Conservation (phyloP, 257 asterid species). For the Misopates orontium region DNA sequence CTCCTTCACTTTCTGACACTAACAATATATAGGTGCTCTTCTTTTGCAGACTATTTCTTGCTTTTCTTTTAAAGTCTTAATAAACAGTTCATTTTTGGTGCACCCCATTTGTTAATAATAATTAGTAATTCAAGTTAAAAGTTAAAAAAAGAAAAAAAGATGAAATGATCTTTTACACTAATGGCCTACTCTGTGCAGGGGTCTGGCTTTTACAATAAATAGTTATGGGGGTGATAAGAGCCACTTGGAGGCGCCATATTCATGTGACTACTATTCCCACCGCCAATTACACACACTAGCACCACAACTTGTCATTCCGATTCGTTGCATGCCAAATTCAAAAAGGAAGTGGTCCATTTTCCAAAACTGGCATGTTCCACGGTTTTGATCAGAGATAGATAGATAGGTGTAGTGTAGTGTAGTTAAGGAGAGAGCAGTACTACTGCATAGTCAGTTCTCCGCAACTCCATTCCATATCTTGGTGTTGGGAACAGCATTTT, state of each 20-base stretch:
- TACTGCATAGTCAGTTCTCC: slow-evolving; percentile 9
- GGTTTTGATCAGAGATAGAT: no score
- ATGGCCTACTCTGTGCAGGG: slow-evolving; percentile 11
- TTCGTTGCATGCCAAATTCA: slow-evolving; percentile 37
- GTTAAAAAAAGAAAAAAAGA: background rate
- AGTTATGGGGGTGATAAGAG: slow-evolving; percentile 44
- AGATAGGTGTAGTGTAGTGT: no score
- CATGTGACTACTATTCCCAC: slow-evolving; percentile 30
- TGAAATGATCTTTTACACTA: background rate
- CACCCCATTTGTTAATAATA: background rate
- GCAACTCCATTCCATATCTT: slow-evolving; percentile 2
- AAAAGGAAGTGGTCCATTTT: slow-evolving; percentile 34
- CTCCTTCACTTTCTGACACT: slow-evolving; percentile 23
- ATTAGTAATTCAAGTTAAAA: background rate
- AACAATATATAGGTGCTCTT: slow-evolving; percentile 1
- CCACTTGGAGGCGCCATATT: slow-evolving; percentile 30
- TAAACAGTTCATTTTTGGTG: background rate
- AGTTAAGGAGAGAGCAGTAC: background rate
- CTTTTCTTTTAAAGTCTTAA: background rate
- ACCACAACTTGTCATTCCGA: slow-evolving; percentile 15
- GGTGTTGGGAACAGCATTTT: background rate
- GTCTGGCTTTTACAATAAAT: slow-evolving; percentile 36
- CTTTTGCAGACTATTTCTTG: slow-evolving; percentile 27
- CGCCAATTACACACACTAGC: slow-evolving; percentile 40
- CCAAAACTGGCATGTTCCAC: slow-evolving; percentile 28